Conservation (phyloP, 768 basidiomycete genomes). For the Trametes cingulata region DNA sequence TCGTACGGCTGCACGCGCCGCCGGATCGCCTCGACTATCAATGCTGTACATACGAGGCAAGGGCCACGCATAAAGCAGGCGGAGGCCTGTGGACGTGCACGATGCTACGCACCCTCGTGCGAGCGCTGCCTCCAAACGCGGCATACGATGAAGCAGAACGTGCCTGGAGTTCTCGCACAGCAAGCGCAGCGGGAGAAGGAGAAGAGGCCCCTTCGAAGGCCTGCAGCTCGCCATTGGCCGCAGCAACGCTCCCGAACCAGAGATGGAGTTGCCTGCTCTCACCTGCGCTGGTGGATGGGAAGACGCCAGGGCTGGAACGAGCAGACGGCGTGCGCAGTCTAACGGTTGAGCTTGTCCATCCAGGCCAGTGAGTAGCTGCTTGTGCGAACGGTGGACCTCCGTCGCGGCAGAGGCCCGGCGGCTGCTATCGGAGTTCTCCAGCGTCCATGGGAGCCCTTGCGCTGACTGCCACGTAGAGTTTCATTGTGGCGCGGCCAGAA, state of each 20-base stretch:
- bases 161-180: slow-evolving; percentile 13
- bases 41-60: slow-evolving; percentile 11
- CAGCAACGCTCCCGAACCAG: not conserved
- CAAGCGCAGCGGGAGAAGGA: slow-evolving; percentile 10
- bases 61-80: slow-evolving; percentile 12
- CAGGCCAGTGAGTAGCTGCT: not conserved
- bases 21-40: not conserved
- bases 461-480: slow-evolving; percentile 10
- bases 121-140: not conserved
- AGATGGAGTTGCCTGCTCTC: not conserved
- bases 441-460: not conserved
- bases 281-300: slow-evolving; percentile 14
- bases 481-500: slow-evolving; percentile 11
- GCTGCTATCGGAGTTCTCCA: slow-evolving; percentile 2
- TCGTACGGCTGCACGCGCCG: not conserved
- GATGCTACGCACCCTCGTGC: not conserved
- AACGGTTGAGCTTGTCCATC: slow-evolving; percentile 19
- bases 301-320: not conserved
- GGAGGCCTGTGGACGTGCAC: not conserved
- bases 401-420: not conserved
- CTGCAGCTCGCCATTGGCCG: slow-evolving; percentile 1
- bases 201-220: not conserved
- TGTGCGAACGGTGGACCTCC: not conserved
- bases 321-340: slow-evolving; percentile 11
- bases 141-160: not conserved